Evolutionary conservation across 2,329 filamentous ascomycete genomes (phyloP).

Genomic region (Xylaria sp.): DNA sequence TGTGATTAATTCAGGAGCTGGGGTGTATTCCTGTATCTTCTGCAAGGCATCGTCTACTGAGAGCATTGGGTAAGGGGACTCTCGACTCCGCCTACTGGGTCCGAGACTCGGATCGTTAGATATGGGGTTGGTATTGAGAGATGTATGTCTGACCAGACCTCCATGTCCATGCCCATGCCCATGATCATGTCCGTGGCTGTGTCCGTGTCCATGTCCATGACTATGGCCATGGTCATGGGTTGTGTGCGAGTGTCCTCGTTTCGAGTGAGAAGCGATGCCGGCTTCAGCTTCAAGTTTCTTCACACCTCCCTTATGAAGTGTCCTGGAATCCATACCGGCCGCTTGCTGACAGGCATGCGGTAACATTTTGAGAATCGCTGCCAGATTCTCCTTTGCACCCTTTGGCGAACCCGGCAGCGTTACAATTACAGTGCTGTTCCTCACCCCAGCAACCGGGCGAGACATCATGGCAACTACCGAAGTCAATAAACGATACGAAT

Average conservation of each 20-base stretch:
- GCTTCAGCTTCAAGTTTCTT: slow-evolving; percentile 87
- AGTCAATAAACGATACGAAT: slow-evolving; percentile 7
- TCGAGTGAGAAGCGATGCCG: slow-evolving; percentile 61
- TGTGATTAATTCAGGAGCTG: slow-evolving; percentile 66
- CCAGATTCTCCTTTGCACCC: slow-evolving; percentile 91
- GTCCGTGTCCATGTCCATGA: slow-evolving; percentile 60
- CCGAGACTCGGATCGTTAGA: slow-evolving; percentile 72
- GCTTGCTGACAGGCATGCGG: slow-evolving; percentile 95
- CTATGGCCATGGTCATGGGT: slow-evolving; percentile 60
- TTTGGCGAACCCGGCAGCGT: slow-evolving; percentile 96
- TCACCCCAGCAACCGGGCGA: slow-evolving; percentile 87
- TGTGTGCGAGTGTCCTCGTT: slow-evolving; percentile 46
- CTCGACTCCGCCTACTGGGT: slow-evolving; percentile 77
- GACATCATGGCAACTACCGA: slow-evolving; percentile 92
- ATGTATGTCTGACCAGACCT: slow-evolving; percentile 77
- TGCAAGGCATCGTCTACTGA: slow-evolving; percentile 82
- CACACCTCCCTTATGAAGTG: slow-evolving; percentile 81
- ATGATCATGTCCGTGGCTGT: slow-evolving; percentile 70
- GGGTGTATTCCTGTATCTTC: slow-evolving; percentile 78
- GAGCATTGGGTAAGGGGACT: slow-evolving; percentile 93
- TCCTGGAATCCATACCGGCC: slow-evolving; percentile 82
- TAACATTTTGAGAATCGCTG: slow-evolving; percentile 87
- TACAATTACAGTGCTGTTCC: slow-evolving; percentile 83
- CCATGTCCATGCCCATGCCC: slow-evolving; percentile 71
- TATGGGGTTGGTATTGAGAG: slow-evolving; percentile 64